These are phyloP conservation scores for Ascobolus immersus DNA, from an alignment of 495 filamentous ascomycete genomes.

Conservation along the genomic window DNA sequence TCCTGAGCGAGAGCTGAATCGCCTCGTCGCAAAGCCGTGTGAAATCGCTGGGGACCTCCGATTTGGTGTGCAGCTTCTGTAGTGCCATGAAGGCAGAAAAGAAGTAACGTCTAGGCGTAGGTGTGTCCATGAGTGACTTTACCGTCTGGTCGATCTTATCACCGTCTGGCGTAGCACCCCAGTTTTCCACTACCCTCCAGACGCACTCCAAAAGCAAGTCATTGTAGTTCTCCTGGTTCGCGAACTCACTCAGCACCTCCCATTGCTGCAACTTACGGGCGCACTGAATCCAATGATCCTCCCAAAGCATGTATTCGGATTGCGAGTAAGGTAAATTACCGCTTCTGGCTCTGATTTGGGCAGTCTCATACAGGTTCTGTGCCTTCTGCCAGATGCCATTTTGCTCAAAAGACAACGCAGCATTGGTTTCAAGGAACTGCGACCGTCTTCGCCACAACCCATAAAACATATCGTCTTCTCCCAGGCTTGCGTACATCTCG, in stretches of 20 bases:
- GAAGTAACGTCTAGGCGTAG: slow-evolving; percentile 75
- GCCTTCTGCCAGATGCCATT: slow-evolving; percentile 99
- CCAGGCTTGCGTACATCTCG: slow-evolving; percentile 64
- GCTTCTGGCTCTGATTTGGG: slow-evolving; percentile 87
- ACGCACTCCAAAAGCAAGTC: slow-evolving; percentile 86
- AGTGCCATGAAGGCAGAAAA: slow-evolving; percentile 96
- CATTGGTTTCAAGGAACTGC: slow-evolving; percentile 88
- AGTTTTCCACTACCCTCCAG: slow-evolving; percentile 82
- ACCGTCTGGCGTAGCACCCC: slow-evolving; percentile 60
- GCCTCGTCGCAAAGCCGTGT: slow-evolving; percentile 78
- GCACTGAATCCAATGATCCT: slow-evolving; percentile 95
- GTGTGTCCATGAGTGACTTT: slow-evolving; percentile 89
- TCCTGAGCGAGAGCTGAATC: slow-evolving; percentile 83
- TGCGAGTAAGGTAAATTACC: slow-evolving; percentile 84
- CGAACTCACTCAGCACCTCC: slow-evolving; percentile 89
- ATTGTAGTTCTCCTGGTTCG: slow-evolving; percentile 97
- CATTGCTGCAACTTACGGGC: slow-evolving; percentile 97
- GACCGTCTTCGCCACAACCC: slow-evolving; percentile 89
- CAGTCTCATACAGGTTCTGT: slow-evolving; percentile 81
- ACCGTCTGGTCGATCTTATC: slow-evolving; percentile 76
- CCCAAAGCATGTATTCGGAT: slow-evolving; percentile 95
- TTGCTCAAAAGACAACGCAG: slow-evolving; percentile 89
- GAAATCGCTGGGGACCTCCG: slow-evolving; percentile 57
- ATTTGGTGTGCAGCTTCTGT: slow-evolving; percentile 72
- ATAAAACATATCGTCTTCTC: slow-evolving; percentile 94